Percentiles rank a stretch among this genome's conserved stretches.
These are phyloP conservation scores for Eremothecium coryli DNA, from an alignment of 1,139 yeast genomes.

Conservation along the genomic window DNA sequence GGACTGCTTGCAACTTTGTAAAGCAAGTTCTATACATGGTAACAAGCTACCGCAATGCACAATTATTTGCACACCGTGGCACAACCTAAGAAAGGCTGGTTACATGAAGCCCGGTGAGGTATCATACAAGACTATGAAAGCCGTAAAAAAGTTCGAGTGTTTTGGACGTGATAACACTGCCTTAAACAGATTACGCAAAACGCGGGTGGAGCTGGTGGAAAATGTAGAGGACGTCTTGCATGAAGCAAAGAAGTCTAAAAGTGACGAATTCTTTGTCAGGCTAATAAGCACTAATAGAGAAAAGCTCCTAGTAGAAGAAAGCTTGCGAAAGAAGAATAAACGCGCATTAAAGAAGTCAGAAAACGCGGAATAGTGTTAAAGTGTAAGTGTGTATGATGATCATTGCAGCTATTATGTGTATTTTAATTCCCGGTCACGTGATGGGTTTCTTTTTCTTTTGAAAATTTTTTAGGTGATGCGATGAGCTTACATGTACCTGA, in stretches of 20 bases:
- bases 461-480: slow-evolving; percentile 16
- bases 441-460: background rate
- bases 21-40: slow-evolving; percentile 73
- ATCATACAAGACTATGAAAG: slow-evolving; percentile 50
- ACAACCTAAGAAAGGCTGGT: slow-evolving; percentile 59
- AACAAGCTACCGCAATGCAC: slow-evolving; percentile 63
- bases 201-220: slow-evolving; percentile 50
- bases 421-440: too few species aligned
- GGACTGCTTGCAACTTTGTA: slow-evolving; percentile 69
- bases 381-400: slow-evolving; percentile 2
- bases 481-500: slow-evolving; percentile 14
- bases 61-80: slow-evolving; percentile 69
- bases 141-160: slow-evolving; percentile 47
- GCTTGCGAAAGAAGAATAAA: slow-evolving; percentile 14
- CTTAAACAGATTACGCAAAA: slow-evolving; percentile 57
- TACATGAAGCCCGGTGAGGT: slow-evolving; percentile 83
- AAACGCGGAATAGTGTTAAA: slow-evolving; percentile 5
- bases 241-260: slow-evolving; percentile 26
- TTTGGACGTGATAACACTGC: slow-evolving; percentile 53
- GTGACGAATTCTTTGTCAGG: slow-evolving; percentile 19
- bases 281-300: slow-evolving; percentile 17
- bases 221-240: slow-evolving; percentile 28
- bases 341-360: slow-evolving; percentile 13
- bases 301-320: slow-evolving; percentile 20
- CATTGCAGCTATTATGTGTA: slow-evolving; percentile 5